A percentile compares a stretch with the other conserved stretches of the same genome.
Conservation (phyloP, 2,329 filamentous ascomycete species). For the Aspergillus sp. region DNA sequence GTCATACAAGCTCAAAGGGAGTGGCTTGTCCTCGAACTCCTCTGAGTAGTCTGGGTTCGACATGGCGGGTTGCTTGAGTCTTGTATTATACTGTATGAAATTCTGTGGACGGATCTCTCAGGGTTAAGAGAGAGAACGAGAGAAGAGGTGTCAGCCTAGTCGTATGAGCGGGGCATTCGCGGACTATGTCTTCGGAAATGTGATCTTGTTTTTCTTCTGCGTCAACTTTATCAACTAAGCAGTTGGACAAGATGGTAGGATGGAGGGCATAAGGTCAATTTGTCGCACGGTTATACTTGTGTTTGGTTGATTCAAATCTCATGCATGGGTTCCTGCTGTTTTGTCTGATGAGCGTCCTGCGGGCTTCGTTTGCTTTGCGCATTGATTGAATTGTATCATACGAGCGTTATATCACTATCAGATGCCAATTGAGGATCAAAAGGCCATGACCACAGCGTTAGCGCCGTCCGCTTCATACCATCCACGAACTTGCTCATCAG, state of each 20-base stretch:
- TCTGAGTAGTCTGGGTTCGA: background rate
- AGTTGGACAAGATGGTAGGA: background rate
- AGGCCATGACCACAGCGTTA: conserved; percentile 88
- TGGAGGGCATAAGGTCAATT: background rate
- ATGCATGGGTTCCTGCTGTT: background rate
- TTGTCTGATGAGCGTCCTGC: background rate
- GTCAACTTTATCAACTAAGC: conserved; percentile 97
- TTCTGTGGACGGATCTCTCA: background rate
- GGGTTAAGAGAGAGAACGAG: background rate
- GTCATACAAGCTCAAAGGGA: background rate
- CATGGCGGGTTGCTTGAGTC: background rate
- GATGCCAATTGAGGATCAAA: conserved; percentile 23
- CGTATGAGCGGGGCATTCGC: conserved; percentile 66
- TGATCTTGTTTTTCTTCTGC: conserved; percentile 97
- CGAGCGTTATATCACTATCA: background rate
- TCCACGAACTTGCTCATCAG: conserved; percentile 80
- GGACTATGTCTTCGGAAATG: conserved; percentile 87
- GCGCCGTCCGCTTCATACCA: conserved; percentile 78
- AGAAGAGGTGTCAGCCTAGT: background rate
- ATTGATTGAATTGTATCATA: background rate
- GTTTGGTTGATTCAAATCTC: background rate
- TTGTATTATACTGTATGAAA: background rate
- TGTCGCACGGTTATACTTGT: background rate
- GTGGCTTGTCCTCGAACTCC: background rate
- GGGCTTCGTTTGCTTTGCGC: background rate